Evolutionary conservation across 1,139 yeast genomes (phyloP), one percentile per base, ranked within the genome.

Genomic region (Lodderomyces metapsilosis): DNA sequence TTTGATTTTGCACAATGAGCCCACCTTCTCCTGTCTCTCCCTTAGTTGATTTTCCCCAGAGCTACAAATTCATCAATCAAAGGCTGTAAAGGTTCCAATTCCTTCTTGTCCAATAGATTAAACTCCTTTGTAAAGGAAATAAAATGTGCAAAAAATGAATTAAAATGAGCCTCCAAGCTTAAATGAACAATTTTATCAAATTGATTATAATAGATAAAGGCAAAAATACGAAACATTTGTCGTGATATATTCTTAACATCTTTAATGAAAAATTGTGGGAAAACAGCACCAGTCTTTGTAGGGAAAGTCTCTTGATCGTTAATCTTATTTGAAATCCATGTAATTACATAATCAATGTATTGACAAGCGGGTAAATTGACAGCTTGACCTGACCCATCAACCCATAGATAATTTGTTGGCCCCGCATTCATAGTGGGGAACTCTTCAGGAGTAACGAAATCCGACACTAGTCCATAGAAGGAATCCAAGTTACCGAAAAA

Each of bases 391-490:
- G 76, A 78, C 4, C 85, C 76, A 62, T 89, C 96, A 20, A 88
- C 78, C 97, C 98, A 92, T 38, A 88, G 67, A 57, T 92, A 94
- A 56, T 89, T 95, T 3, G 92, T 83, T 43, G 83, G 82, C 3
- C 97, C 98, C 0, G 98, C 98, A 55, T 82, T 88, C 98, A 92
- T 92, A 3, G 94, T 84, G 10, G 96, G 96, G 55, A 83, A 88
- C 18, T 82, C 78, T 54, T 88, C 95, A 0, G 95, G 91, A 1
- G 95, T 87, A 37, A 89, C 88, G 53, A 86, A 88, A 53, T 91
- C 98, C 2, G 89, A 79, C 39, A 92, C 77, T 13, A 89, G 87
- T 1, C 94, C 95, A 59, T 88, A 89, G 55, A 91, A 88, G 57
- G 87, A 92, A 53, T 87, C 86, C 49, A 92, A 65, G 56, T 88